Evolutionary conservation across 2,329 filamentous ascomycete species (phyloP).

Genomic region (Nothophoma quercina): DNA sequence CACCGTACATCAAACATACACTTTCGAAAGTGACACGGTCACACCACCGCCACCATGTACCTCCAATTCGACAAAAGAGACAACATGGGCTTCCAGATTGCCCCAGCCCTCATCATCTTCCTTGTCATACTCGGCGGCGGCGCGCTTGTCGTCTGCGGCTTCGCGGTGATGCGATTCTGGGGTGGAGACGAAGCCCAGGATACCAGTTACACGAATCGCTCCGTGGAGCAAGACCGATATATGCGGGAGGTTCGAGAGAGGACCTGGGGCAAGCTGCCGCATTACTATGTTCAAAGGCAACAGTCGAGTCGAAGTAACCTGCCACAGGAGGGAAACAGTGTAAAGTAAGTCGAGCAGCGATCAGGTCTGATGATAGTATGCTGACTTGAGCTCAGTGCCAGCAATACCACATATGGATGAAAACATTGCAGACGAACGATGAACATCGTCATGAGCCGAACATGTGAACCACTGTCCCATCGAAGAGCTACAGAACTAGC

Average conservation of each 20-base stretch:
- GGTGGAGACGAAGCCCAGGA: constrained; percentile 17
- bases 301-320: constrained; percentile 16
- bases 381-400: constrained; percentile 7
- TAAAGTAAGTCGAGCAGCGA: neutral
- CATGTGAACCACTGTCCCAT: neutral
- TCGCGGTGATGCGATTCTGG: constrained; percentile 32
- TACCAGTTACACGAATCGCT: constrained; percentile 13
- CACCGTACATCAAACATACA: neutral
- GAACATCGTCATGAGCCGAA: neutral
- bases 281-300: constrained; percentile 2
- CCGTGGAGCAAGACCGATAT: constrained; percentile 41
- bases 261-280: constrained; percentile 28
- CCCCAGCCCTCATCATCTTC: constrained; percentile 38
- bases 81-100: constrained; percentile 39
- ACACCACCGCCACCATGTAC: constrained; percentile 16
- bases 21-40: neutral
- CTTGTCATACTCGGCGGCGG: constrained; percentile 39
- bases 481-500: neutral
- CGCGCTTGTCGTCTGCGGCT: constrained; percentile 28
- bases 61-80: constrained; percentile 33
- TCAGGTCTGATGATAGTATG: neutral
- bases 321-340: constrained; percentile 22
- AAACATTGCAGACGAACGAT: neutral
- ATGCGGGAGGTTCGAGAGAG: constrained; percentile 43
- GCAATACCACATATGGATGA: constrained; percentile 17